A percentile compares a stretch with the other conserved stretches of the same genome.
phyloP scores from a whole-genome alignment of 78 protist genomes.

The Creolimax fragrantissima region DNA sequence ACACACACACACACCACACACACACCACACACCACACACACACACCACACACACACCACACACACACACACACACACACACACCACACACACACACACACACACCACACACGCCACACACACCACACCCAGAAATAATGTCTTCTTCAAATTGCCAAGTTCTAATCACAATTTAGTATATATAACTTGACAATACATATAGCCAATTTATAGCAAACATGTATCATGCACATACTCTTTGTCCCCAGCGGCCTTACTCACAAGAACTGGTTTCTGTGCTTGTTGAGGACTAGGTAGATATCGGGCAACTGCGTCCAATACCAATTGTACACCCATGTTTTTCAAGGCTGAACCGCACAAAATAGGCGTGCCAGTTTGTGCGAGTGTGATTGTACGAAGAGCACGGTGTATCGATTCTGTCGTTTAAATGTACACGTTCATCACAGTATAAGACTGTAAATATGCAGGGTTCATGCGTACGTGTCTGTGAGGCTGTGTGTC shows the following conservation, averaged over 20 bases:
- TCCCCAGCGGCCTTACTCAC: neutral
- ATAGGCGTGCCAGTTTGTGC: constrained; percentile 32
- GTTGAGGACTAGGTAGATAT: constrained; percentile 78
- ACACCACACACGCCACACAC: neutral
- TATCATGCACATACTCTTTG: neutral
- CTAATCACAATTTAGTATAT: too few relatives aligned
- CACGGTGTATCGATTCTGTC: constrained; percentile 34
- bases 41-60: neutral
- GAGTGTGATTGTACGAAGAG: neutral
- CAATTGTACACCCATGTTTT: constrained; percentile 82
- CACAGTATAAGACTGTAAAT: too few relatives aligned
- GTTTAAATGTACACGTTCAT: too few relatives aligned
- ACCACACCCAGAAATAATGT: neutral
- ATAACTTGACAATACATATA: neutral
- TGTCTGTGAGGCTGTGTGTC: too few relatives aligned
- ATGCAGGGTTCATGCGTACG: too few relatives aligned
- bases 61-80: neutral
- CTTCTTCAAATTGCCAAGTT: too few relatives aligned
- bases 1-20: neutral
- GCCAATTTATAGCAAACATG: neutral
- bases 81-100: neutral
- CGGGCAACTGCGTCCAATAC: constrained; percentile 70
- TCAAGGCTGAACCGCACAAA: constrained; percentile 55
- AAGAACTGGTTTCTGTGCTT: neutral
- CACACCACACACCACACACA: neutral